A percentile compares a stretch with the other conserved stretches of the same genome.
Conservation (phyloP, 2,329 filamentous ascomycete genomes). For the Fragosphaeria purpurea region DNA sequence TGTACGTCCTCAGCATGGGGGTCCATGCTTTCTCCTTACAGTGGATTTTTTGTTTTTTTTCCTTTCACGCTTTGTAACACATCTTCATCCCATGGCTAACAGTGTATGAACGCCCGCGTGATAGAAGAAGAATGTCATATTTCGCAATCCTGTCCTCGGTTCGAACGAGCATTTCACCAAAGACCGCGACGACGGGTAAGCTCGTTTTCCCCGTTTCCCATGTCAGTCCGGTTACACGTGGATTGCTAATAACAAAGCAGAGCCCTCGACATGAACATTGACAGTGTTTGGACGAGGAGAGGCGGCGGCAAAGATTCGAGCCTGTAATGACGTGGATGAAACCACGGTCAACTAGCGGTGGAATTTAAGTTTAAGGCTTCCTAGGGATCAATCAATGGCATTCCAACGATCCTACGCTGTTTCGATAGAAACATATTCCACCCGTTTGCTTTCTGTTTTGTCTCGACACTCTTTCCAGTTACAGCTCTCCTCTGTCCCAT, state of each 20-base stretch:
- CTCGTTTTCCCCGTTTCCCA: no score
- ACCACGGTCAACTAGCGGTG: no score
- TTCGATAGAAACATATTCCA: no score
- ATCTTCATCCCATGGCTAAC: no score
- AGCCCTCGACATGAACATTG: constrained; percentile 7
- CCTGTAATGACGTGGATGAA: no score
- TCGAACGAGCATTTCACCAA: not conserved
- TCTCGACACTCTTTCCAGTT: no score
- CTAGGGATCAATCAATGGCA: no score
- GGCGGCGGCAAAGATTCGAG: constrained; percentile 1
- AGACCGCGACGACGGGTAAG: constrained; percentile 5
- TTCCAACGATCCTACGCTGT: no score
- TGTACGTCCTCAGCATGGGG: not conserved
- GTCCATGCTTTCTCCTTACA: no score
- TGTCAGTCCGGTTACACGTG: not conserved
- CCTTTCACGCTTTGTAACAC: not conserved
- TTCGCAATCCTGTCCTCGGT: constrained; percentile 5
- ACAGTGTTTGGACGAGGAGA: constrained; percentile 6
- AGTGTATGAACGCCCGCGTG: not conserved
- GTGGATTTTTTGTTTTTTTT: not conserved
- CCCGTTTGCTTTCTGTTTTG: no score
- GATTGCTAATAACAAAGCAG: not conserved
- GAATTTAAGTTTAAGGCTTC: no score
- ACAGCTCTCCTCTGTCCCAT: no score
- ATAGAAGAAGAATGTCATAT: constrained; percentile 10